Conservation (phyloP, 2,329 filamentous ascomycete genomes). For the Septoria linicola region DNA sequence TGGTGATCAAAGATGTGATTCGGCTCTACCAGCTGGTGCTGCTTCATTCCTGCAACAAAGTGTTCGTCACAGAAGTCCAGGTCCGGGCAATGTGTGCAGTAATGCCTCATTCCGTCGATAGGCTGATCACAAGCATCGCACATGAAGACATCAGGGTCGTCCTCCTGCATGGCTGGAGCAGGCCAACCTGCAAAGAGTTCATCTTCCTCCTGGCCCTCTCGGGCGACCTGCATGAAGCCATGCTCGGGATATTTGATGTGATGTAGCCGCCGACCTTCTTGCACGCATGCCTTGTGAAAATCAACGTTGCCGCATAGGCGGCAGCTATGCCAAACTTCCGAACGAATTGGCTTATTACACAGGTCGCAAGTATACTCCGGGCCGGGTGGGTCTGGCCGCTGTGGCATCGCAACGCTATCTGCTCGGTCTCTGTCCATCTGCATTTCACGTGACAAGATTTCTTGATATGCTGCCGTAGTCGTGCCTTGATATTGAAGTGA, state of each 20-base stretch:
- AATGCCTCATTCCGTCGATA: conserved; percentile 1
- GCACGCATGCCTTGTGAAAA: conserved; percentile 4
- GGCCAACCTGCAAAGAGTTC: background rate
- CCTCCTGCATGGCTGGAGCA: background rate
- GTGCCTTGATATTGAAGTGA: no score
- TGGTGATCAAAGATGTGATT: conserved; percentile 2
- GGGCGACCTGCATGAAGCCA: conserved; percentile 1
- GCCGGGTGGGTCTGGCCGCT: no score
- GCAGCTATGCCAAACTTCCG: conserved; percentile 1
- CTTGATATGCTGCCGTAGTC: no score
- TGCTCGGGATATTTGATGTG: conserved; percentile 2
- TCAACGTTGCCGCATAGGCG: background rate
- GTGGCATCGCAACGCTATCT: no score
- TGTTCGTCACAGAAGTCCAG: conserved; percentile 10
- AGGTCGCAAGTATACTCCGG: conserved; percentile 1
- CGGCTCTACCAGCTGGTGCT: background rate
- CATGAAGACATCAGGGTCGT: background rate
- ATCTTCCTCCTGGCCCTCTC: background rate
- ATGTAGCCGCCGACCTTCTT: conserved; percentile 5
- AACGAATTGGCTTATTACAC: background rate
- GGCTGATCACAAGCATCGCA: conserved; percentile 1
- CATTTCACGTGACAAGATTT: no score
- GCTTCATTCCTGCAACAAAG: conserved; percentile 5
- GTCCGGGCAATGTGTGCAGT: background rate
- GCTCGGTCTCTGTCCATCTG: no score